Base-by-base conservation (phyloP, 164 flowering plant genomes). In the Umbilicus rupestris region DNA sequence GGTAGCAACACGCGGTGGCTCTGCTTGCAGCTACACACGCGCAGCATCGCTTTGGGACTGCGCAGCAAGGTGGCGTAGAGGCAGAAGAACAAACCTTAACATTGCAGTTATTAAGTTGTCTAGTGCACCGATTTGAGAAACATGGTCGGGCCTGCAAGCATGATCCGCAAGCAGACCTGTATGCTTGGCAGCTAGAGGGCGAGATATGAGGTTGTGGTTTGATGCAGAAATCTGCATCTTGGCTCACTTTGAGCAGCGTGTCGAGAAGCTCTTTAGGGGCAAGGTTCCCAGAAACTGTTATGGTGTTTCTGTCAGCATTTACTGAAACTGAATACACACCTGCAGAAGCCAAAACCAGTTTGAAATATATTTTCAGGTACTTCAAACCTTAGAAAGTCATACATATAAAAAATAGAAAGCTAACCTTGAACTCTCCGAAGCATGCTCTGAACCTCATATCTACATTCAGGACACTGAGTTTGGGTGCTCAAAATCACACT, bases 351-450 rank as follows among this genome's bases (percentile, higher is more conserved):
- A 52, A 24, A 6, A 49, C 10, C 0, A 20, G 22, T 4, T 20
- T 2, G 24, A 47, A 0, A n/a, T 47, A n/a, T 47, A 47, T 47
- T 47, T 11, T 47, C 52, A 47, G 52, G 8, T 47, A 52, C 55
- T 5, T 20, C 24, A 49, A 20, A 49, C 0, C n/a, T n/a, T 49
- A 52, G 24, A 46, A 11, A 7, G 2, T 52, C 22, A 52, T 1
- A 24, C 10, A 52, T 2, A 20, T 6, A 12, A 52, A 22, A 50
- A 20, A 6, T 50, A 22, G 20, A 46, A 17, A 46, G 3, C 4
- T 20, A 52, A 52, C 58, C 58, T 52, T 52, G 29, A 16, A 52
- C 58, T 24, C 22, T 52, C 58, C 58, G 58, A 10, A 52, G 58
- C 58, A 24, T 10, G 30, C 58, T 52, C 58, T 22, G 29, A 8